These are phyloP conservation scores for Cladorrhinum sp. DNA, from an alignment of 2,329 filamentous ascomycete species.

Conservation along the genomic window DNA sequence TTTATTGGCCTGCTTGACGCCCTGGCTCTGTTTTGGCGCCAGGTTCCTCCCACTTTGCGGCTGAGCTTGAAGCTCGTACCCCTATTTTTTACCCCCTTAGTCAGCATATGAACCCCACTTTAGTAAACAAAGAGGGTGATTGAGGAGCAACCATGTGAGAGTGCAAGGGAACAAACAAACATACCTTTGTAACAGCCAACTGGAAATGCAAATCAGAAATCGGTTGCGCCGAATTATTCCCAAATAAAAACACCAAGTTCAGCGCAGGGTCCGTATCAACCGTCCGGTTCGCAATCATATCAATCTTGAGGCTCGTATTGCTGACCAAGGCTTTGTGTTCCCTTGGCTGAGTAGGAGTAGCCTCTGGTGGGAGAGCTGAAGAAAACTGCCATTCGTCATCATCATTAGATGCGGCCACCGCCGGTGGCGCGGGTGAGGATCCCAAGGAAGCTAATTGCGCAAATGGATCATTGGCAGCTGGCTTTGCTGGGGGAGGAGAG, in stretches of 20 bases:
- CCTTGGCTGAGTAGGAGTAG: conserved; percentile 44
- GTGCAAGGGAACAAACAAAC: conserved; percentile 12
- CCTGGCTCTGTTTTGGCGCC: conserved; percentile 66
- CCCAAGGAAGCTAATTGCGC: conserved; percentile 45
- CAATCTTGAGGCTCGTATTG: conserved; percentile 67
- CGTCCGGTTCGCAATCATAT: conserved; percentile 66
- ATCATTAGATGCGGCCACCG: conserved; percentile 44
- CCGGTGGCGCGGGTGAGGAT: conserved; percentile 32
- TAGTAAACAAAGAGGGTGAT: background rate
- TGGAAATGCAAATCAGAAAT: conserved; percentile 85
- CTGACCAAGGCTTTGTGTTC: conserved; percentile 66
- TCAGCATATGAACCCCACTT: conserved; percentile 7
- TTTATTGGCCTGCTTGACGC: conserved; percentile 78
- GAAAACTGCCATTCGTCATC: conserved; percentile 96
- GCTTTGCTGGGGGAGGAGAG: conserved; percentile 43
- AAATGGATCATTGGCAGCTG: conserved; percentile 49
- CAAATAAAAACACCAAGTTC: conserved; percentile 73
- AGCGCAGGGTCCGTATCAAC: conserved; percentile 56
- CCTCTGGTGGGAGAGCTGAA: conserved; percentile 70
- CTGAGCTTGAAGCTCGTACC: conserved; percentile 74
- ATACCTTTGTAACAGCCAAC: conserved; percentile 87
- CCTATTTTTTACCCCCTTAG: conserved; percentile 46
- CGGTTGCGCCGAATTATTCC: conserved; percentile 70
- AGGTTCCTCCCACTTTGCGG: conserved; percentile 81
- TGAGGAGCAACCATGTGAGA: background rate